Evolutionary conservation across 2,329 filamentous ascomycete genomes (phyloP).

Genomic region (Setomelanomma holmii): DNA sequence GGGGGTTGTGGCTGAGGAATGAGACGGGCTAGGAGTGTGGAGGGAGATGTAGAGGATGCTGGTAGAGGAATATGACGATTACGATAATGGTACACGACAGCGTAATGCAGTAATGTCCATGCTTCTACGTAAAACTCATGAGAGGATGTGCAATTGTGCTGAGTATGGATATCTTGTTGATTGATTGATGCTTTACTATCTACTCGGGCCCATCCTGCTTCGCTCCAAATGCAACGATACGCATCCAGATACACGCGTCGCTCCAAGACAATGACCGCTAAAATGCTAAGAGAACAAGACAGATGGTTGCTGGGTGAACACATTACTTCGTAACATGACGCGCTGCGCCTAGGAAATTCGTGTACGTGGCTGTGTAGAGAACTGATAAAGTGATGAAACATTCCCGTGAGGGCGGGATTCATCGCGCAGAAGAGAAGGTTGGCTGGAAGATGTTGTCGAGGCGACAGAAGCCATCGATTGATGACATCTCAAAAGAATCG

Average conservation of each 20-base stretch:
- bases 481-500: no score
- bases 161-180: neutral
- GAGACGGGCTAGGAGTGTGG: neutral
- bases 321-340: neutral
- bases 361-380: neutral
- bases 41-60: neutral
- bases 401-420: neutral
- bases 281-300: neutral
- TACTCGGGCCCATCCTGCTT: neutral
- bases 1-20: slow-evolving; percentile 31
- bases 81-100: neutral
- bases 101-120: neutral
- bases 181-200: neutral
- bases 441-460: neutral
- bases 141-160: no score
- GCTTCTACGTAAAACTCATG: neutral
- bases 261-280: neutral
- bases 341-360: neutral
- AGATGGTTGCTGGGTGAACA: neutral
- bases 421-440: neutral
- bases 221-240: neutral
- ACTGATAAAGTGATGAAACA: neutral
- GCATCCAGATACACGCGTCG: neutral
- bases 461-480: no score
- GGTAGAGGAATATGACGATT: neutral